Evolutionary conservation across 2,329 filamentous ascomycete genomes (phyloP).

Genomic region (Trematosphaeria pertusa): DNA sequence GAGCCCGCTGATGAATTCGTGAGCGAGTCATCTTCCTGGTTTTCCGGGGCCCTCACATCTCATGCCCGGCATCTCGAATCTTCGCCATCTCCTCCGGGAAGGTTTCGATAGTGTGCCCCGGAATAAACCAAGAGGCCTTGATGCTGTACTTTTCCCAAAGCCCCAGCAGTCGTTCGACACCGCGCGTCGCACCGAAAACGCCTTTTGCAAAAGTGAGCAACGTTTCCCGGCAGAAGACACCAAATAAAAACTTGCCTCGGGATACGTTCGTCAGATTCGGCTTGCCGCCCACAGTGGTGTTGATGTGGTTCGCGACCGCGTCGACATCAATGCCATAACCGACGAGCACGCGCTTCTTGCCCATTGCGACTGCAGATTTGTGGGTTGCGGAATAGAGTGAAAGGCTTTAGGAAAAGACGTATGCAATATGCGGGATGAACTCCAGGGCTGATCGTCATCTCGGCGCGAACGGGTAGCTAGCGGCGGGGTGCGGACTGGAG

Average conservation of each 20-base stretch:
- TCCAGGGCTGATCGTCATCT: too few relatives aligned
- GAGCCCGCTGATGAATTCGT: constrained; percentile 45
- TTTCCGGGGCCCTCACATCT: constrained; percentile 50
- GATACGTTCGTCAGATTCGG: constrained; percentile 2
- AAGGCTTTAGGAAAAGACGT: too few relatives aligned
- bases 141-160: constrained; percentile 76
- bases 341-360: constrained; percentile 61
- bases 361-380: constrained; percentile 45
- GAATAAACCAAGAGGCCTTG: constrained; percentile 72
- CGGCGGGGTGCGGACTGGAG: too few relatives aligned
- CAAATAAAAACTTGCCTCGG: background rate
- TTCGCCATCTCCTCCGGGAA: constrained; percentile 67
- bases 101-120: constrained; percentile 66
- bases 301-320: constrained; percentile 51
- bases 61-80: constrained; percentile 67
- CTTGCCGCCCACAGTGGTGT: background rate
- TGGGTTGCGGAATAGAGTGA: too few relatives aligned
- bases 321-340: constrained; percentile 78
- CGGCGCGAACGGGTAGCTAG: too few relatives aligned
- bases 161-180: constrained; percentile 71
- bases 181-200: constrained; percentile 73
- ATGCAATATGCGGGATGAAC: too few relatives aligned
- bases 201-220: constrained; percentile 50
- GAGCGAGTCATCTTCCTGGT: background rate
- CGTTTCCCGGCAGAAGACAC: too few relatives aligned